A percentile compares a stretch with the other conserved stretches of the same genome.
Conservation (phyloP, 441 rosid genomes). For the Gossypium lobatum region DNA sequence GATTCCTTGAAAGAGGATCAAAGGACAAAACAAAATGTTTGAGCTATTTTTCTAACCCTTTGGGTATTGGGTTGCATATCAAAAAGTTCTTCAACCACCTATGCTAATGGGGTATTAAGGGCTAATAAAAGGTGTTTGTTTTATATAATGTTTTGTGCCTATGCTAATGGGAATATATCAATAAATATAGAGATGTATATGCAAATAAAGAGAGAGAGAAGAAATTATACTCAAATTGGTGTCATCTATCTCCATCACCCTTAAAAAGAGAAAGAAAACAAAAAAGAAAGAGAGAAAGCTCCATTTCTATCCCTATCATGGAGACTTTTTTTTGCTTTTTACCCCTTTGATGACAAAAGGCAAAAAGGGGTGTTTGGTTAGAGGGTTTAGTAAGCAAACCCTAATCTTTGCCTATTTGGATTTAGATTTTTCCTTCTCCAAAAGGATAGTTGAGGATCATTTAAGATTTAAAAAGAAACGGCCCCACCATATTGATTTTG, state of each 20-base stretch:
- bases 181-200: not conserved
- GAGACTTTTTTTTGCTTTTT: not conserved
- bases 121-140: no score
- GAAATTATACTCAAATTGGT: not conserved
- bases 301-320: slow-evolving; percentile 7
- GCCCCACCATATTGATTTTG: not conserved
- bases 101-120: not conserved
- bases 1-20: not conserved
- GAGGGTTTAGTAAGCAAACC: slow-evolving; percentile 19
- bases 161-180: not conserved
- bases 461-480: slow-evolving; percentile 3
- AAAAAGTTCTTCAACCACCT: not conserved
- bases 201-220: not conserved
- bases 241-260: slow-evolving; percentile 8
- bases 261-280: not conserved
- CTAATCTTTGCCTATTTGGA: slow-evolving; percentile 10
- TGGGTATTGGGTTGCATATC: not conserved
- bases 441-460: slow-evolving; percentile 1
- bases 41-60: no score
- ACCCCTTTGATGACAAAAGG: not conserved
- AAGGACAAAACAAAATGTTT: not conserved
- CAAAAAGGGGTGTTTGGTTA: not conserved
- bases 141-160: not conserved
- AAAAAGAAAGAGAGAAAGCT: not conserved
- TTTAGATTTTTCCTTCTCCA: not conserved